Base-by-base conservation (phyloP, 345 rosid species). In the Euphorbia peplus region DNA sequence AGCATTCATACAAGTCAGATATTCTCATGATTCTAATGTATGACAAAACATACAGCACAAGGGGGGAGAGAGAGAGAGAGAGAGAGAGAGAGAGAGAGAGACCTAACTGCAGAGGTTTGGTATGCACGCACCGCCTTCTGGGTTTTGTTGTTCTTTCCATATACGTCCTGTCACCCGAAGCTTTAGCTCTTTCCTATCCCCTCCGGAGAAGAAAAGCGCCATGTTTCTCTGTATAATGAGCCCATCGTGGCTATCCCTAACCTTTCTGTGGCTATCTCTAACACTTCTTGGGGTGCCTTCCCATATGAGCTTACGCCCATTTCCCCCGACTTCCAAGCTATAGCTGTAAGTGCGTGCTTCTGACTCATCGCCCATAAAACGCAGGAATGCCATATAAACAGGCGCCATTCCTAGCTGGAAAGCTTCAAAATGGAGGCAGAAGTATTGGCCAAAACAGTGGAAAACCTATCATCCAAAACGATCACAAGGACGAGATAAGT, bases 361-460 rank as follows among this genome's bases (percentile, higher is more conserved):
- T 46, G 84, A 67, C 63, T 91, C 97, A 59, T 93, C 97, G 1
- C 98, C 98, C 95, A 91, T 86, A 84, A 89, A 93, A 30, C 97
- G 88, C 39, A 92, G 87, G 70, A 92, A 92, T 15, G 98, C 93
- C 96, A 92, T 92, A 78, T 90, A 90, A n/a, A 90, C 98, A 51
- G 98, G 97, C 63, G 93, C 98, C 93, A 90, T 83, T 10, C 95
- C 93, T 8, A 93, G 90, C 87, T 93, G 98, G 80, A 93, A 93
- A 35, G 97, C 98, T 77, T 89, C 97, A 72, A 93, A 91, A 73
- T 93, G 98, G n/a, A 91, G 91, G 74, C 98, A 91, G 79, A 91
- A 93, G 81, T 91, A 86, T 81, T 89, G 96, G 52, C 96, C 98
- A 64, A 89, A 91, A 80, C 97, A 91, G 71, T 93, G 88, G 76